Conservation (phyloP, 139 green algal genomes). For the Dunaliella primolecta region DNA sequence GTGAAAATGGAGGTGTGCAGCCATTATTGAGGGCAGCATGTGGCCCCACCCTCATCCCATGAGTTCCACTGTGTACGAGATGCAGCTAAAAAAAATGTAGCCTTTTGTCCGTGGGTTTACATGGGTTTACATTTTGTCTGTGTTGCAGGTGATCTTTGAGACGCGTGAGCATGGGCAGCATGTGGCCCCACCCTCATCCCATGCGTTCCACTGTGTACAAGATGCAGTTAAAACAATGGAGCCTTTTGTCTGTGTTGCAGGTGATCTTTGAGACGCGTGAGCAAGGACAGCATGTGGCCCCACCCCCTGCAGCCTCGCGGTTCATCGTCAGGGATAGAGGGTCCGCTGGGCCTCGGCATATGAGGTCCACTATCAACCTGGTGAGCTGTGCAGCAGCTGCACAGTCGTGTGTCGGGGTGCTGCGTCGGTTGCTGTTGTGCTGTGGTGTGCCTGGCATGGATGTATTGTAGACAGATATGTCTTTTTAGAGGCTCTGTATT, state of each 20-base stretch:
- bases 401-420: background rate
- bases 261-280: conserved; percentile 71
- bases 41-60: conserved; percentile 41
- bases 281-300: conserved; percentile 30
- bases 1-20: no score
- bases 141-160: conserved; percentile 59
- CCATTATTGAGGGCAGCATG: no score
- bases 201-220: no score
- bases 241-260: background rate
- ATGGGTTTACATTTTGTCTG: no score
- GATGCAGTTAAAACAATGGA: no score
- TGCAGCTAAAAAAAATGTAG: no score
- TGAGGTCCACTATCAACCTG: conserved; percentile 79
- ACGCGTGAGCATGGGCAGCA: conserved; percentile 50
- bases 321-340: conserved; percentile 67
- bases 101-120: conserved; percentile 10
- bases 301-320: conserved; percentile 38
- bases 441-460: no score
- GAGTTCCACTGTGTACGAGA: no score
- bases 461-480: no score
- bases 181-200: conserved; percentile 40
- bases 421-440: background rate
- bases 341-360: conserved; percentile 69
- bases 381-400: background rate
- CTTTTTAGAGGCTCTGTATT: no score